phyloP scores from a whole-genome alignment of 2,329 filamentous ascomycete species.

The Ophiostoma himal-ulmi region DNA sequence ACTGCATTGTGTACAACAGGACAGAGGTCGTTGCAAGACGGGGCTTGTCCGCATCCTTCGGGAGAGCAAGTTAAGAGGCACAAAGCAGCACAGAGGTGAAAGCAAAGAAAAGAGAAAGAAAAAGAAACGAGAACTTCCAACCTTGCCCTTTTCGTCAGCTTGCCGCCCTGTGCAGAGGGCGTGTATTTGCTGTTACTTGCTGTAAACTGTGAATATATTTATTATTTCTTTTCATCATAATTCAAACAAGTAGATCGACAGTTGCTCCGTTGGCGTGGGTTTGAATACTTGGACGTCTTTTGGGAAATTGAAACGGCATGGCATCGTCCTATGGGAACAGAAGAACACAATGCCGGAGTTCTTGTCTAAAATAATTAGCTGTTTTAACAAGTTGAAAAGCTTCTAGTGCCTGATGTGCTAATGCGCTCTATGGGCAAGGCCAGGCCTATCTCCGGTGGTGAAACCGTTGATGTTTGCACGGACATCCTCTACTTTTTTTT shows the following conservation, averaged over 20 bases:
- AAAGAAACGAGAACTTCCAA: not conserved
- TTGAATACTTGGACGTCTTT: not conserved
- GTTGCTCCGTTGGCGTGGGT: not conserved
- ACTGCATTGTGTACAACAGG: not conserved
- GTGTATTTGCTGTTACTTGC: not conserved
- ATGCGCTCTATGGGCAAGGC: conserved; percentile 2
- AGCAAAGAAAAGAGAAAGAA: not conserved
- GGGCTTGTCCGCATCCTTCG: not conserved
- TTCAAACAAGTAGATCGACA: not conserved
- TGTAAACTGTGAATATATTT: not conserved
- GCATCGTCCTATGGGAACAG: conserved; percentile 4
- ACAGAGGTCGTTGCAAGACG: not conserved
- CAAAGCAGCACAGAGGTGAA: not conserved
- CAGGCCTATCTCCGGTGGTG: not conserved
- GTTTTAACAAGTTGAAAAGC: not conserved
- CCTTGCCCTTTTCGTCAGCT: not conserved
- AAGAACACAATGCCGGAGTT: not conserved
- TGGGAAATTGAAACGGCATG: not conserved
- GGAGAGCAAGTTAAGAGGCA: not conserved
- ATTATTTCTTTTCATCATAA: not conserved
- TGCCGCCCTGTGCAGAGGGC: not conserved
- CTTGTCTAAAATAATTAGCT: not conserved
- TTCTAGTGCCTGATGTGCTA: not conserved
- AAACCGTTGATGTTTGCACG: conserved; percentile 6
- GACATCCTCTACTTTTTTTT: not conserved